Conservation (phyloP, 805 yeast species). For the Lipomyces spencermartinsiae region DNA sequence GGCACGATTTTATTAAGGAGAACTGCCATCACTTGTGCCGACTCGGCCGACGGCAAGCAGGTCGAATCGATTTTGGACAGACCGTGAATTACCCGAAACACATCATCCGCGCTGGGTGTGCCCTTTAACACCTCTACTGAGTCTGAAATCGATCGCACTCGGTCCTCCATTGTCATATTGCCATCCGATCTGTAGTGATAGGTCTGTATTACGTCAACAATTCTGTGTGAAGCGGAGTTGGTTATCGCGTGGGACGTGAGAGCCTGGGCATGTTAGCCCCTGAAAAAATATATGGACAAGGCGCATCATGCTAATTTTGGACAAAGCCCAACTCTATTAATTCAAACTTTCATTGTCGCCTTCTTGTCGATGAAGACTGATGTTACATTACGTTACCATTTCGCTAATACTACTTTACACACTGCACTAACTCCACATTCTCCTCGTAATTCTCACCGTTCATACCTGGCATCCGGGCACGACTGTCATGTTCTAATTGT, state of each 20-base stretch:
- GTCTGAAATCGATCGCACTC: not conserved
- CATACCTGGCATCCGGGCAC: no score
- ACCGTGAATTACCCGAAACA: not conserved
- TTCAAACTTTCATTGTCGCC: no score
- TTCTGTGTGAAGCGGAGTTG: no score
- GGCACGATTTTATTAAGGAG: slow-evolving; percentile 16
- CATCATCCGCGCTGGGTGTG: not conserved
- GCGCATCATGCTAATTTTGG: not conserved
- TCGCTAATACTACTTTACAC: no score
- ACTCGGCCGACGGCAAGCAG: slow-evolving; percentile 5
- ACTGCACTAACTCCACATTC: no score
- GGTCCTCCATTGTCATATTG: not conserved
- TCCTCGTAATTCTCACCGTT: no score
- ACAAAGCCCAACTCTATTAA: not conserved
- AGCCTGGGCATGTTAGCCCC: no score
- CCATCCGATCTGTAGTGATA: not conserved
- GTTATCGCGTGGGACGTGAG: no score
- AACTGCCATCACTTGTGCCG: slow-evolving; percentile 13
- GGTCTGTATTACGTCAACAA: no score
- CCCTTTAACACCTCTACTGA: not conserved
- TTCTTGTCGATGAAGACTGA: no score
- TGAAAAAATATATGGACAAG: not conserved
- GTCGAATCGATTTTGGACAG: not conserved
- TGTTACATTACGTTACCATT: no score
- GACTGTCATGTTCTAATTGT: no score